Base-by-base conservation (phyloP, 129 eudicot genomes). In the Kitagawia praeruptora region DNA sequence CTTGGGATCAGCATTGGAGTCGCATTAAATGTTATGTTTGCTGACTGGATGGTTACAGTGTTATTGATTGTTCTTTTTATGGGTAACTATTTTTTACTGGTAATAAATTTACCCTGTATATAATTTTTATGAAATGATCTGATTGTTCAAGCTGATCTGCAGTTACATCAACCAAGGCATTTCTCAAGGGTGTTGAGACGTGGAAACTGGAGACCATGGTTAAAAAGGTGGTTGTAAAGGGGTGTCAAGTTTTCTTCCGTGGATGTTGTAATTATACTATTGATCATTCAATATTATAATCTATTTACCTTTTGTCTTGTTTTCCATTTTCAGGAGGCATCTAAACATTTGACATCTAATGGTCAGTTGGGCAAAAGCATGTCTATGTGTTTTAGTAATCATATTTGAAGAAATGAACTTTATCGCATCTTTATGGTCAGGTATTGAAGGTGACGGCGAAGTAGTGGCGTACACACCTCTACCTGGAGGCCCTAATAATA, bases 1-100 rank as follows among this genome's bases (percentile, higher is more conserved):
- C 81, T 77, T 40, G 85, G 85, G 27, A 77, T 82, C 58, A 82
- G 85, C 46, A 82, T 77, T 77, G 85, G 85, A 70, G 85, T 77
- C 56, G 10, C 81, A 42, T 78, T 82, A n/a, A 82, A 82, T 71
- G 73, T 82, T 12, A 77, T 82, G 45, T 82, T 82, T 27, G 85
- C 85, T 34, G 81, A 77, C 54, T 71, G 85, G 85, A 82, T 82
- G 85, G 80, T 77, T 74, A 82, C 78, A 0, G 81, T 82, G 72
- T 77, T 82, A 53, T 76, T 82, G 12, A 77, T 82, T 72, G 34
- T 82, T 58, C 78, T 77, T 34, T 82, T 77, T 56, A 2, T 82
- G 34, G 75, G 85, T 82, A 82, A 61, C 61, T n/a, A 73, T 41
- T 73, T 44, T n/a, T 45, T 27, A 39, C 6, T 18, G 34, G 70